Base-by-base conservation (phyloP, 768 basidiomycete species). In the Pulveroboletus sp. region DNA sequence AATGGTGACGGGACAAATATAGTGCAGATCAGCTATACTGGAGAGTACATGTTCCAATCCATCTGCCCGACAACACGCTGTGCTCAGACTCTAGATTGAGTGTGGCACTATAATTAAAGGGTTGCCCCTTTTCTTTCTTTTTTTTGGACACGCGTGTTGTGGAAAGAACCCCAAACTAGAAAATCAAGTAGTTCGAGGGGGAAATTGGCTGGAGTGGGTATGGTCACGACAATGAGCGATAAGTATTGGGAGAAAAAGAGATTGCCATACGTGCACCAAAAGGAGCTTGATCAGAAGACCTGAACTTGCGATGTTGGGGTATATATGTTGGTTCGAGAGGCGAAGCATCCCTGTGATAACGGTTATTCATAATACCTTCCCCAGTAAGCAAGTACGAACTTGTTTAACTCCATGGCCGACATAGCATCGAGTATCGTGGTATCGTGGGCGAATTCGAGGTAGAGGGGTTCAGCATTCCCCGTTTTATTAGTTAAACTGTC, bases 11-110 rank as follows among this genome's bases (percentile, higher is more conserved):
- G 50, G 9, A 51, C 53, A 1, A 61, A 61, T 11, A 73, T 73
- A 33, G 50, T 76, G 24, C 64, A 71, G 18, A 80, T 92, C 58
- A 67, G 79, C 46, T 92, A 90, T 57, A 77, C 69, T 1, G 90
- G 91, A 63, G 57, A 64, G 67, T 64, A 49, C 1, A 56, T 52
- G 26, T 8, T 40, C 27, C 8, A 28, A 21, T n/a, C 24, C 15
- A 12, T 14, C 8, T 15, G 11, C 17, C 7, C 5, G 11, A 14
- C 3, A 6, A n/a, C 8, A 15, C 3, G 11, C 6, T 15, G 10
- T 45, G 28, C 21, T 57, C n/a, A n/a, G n/a, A n/a, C n/a, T n/a
- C n/a, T n/a, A n/a, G n/a, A n/a, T n/a, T n/a, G n/a, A n/a, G n/a
- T n/a, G n/a, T n/a, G n/a, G n/a, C n/a, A n/a, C n/a, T n/a, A n/a